Conservation (phyloP, 1,139 yeast genomes). For the Scheffersomyces lignicola region DNA sequence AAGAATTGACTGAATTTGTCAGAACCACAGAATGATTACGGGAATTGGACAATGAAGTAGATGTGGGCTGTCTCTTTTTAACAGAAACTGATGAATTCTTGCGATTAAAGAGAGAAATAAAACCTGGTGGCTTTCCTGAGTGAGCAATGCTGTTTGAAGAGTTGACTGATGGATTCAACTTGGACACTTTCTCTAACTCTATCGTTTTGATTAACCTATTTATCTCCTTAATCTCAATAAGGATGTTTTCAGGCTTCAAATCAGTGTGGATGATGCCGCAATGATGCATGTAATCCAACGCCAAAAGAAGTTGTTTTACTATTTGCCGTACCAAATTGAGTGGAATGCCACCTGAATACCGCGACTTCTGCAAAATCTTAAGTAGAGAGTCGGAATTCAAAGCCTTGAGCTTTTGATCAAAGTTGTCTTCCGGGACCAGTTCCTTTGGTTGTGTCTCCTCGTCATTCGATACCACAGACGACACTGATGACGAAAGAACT, state of each 20-base stretch:
- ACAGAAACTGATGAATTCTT: slow-evolving; percentile 4
- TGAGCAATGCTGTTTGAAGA: background rate
- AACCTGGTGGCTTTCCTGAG: slow-evolving; percentile 1
- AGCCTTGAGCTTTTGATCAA: slow-evolving; percentile 11
- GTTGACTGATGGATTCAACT: slow-evolving; percentile 9
- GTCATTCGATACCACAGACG: background rate
- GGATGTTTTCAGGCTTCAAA: slow-evolving; percentile 44
- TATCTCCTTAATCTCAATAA: slow-evolving; percentile 41
- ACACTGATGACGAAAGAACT: background rate
- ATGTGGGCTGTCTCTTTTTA: slow-evolving; percentile 6
- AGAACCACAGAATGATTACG: slow-evolving; percentile 8
- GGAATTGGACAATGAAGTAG: slow-evolving; percentile 12
- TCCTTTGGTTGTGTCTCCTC: slow-evolving; percentile 7
- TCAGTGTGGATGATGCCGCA: slow-evolving; percentile 48
- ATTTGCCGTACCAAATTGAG: slow-evolving; percentile 37
- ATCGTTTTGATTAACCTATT: slow-evolving; percentile 33
- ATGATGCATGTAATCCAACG: slow-evolving; percentile 43
- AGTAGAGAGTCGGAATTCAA: slow-evolving; percentile 16
- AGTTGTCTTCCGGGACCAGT: slow-evolving; percentile 8
- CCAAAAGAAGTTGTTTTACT: slow-evolving; percentile 36
- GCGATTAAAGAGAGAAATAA: slow-evolving; percentile 2
- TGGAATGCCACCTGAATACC: slow-evolving; percentile 34
- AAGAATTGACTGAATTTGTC: slow-evolving; percentile 6
- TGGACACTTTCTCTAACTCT: slow-evolving; percentile 30
- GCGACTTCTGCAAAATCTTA: slow-evolving; percentile 15